Base-by-base conservation (phyloP, 768 basidiomycete species). In the Cyclocybe aegerita region DNA sequence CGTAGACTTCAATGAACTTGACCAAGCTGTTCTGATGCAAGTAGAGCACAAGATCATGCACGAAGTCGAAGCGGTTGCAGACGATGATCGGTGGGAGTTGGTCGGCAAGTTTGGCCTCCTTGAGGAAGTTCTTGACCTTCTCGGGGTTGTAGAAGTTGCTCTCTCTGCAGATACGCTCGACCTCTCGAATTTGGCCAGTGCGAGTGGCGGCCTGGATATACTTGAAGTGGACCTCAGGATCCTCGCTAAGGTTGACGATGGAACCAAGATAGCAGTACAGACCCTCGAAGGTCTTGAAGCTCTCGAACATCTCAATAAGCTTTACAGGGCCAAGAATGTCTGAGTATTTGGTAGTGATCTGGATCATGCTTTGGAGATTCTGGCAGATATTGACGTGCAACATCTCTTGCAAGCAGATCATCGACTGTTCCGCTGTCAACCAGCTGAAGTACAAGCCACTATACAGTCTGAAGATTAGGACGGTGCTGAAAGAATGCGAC, bases 101-200 rank as follows among this genome's bases (percentile, higher is more conserved):
- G 65, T 98, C 97, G 34, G 85, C 73, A 29, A 99, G 85, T 63
- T 97, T 95, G 62, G 97, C 95, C 65, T 99, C 97, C 71, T 98
- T 98, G 69, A 98, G 84, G 87, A 98, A 98, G 73, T 99, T 99
- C 81, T 99, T 98, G 81, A 98, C 97, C 72, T 99, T 99, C 77
- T 99, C 97, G 1, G 97, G 92, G 70, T 95, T 98, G 80, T 98
- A 98, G 72, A 77, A 78, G 72, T 98, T 98, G 69, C 90, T 93
- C 74, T 99, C 97, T 47, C 97, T 80, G 66, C 95, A 98, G 63
- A 99, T 96, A 40, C 97, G 93, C 72, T 99, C 97, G 49, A 99
- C 97, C 68, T 99, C 97, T 43, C 97, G 89, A 59, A 99, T 94
- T 67, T 98, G 97, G 37, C 96, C 95, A 29, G 97, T 99, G 23